Conservation (phyloP, 495 filamentous ascomycete species). For the Aspergillus baeticus region DNA sequence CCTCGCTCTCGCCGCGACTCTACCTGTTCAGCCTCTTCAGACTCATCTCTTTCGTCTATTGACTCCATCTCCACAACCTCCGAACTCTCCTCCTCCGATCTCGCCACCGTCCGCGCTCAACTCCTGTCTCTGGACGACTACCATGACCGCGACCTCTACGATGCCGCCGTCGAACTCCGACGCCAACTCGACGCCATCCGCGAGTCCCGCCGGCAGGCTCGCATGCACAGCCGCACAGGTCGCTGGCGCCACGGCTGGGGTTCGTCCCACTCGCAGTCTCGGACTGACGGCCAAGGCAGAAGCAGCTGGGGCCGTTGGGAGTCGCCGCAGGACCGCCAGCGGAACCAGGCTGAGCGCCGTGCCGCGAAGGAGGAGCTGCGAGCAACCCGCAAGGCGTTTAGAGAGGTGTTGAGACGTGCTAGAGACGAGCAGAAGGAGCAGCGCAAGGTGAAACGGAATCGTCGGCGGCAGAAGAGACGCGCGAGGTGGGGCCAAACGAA, state of each 20-base stretch:
- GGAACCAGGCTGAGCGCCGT: conserved; percentile 28
- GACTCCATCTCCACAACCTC: conserved; percentile 43
- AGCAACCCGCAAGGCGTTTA: conserved; percentile 39
- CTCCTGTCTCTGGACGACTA: conserved; percentile 37
- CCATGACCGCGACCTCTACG: conserved; percentile 41
- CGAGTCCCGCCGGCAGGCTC: conserved; percentile 38
- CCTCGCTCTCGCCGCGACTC: conserved; percentile 30
- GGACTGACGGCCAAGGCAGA: neutral
- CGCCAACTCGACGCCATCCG: conserved; percentile 35
- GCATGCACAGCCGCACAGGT: conserved; percentile 18
- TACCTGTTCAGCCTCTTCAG: conserved; percentile 35
- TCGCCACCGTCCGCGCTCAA: conserved; percentile 40
- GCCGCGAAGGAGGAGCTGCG: conserved; percentile 42
- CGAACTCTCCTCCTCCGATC: conserved; percentile 40
- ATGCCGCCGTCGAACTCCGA: conserved; percentile 40
- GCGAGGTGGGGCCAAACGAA: neutral
- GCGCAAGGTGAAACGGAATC: conserved; percentile 23
- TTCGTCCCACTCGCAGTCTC: conserved; percentile 8
- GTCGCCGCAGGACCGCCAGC: conserved; percentile 36
- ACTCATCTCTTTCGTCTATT: conserved; percentile 41
- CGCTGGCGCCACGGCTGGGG: conserved; percentile 28
- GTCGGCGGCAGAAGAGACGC: conserved; percentile 23
- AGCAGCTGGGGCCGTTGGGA: conserved; percentile 42
- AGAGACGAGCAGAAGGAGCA: conserved; percentile 39
- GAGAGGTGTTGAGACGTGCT: conserved; percentile 38